A percentile compares a stretch with the other conserved stretches of the same genome.
Evolutionary conservation across 73 alveolate species (phyloP).

Genomic region (Paramecium sexaurelia): DNA sequence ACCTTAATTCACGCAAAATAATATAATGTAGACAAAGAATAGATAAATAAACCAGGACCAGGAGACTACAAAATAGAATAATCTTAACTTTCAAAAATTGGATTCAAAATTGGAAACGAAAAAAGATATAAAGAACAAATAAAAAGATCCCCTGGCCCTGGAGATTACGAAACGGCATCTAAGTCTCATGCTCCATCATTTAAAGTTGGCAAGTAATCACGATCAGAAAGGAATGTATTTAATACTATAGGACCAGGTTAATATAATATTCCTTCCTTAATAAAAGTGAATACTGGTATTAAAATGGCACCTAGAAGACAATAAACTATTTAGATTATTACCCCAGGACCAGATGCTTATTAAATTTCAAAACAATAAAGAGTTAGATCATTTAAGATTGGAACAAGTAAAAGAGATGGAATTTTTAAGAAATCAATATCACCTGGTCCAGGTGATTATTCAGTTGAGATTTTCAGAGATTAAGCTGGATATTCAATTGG

Average conservation of each 20-base stretch:
- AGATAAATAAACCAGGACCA: not conserved
- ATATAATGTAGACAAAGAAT: not conserved
- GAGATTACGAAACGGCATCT: not conserved
- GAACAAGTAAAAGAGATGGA: not conserved
- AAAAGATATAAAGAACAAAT: not conserved
- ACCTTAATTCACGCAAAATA: not conserved
- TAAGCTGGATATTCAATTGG: not conserved
- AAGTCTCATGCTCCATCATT: not conserved
- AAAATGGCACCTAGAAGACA: not conserved
- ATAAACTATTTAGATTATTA: not conserved
- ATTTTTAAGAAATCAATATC: not conserved
- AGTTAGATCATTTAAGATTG: not conserved
- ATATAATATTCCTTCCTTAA: not conserved
- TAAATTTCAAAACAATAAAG: not conserved
- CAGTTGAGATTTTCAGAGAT: not conserved
- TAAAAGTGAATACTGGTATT: not conserved
- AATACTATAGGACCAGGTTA: conserved; percentile 1
- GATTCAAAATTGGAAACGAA: not conserved
- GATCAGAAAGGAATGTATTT: not conserved
- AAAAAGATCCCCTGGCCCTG: conserved; percentile 26
- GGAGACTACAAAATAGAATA: not conserved
- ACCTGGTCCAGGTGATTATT: conserved; percentile 21
- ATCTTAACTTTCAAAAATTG: conserved; percentile 12
- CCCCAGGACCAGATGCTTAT: conserved; percentile 41
- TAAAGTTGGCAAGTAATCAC: not conserved